phyloP scores from a whole-genome alignment of 257 asterid genomes.

The Salvia splendens region DNA sequence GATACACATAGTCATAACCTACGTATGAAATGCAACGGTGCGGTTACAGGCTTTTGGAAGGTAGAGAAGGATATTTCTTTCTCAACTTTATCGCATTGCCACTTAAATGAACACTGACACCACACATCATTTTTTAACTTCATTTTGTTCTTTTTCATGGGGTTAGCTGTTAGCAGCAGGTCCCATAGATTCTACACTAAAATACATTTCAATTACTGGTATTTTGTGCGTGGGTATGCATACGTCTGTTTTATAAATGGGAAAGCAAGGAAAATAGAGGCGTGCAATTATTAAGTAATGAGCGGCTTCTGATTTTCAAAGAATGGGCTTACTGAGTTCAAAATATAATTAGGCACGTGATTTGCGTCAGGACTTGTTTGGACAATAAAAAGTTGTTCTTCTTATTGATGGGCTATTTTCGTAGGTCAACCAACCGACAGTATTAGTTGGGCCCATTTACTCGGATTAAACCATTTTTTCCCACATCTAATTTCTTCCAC shows the following conservation, averaged over 20 bases:
- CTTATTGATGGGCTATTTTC: constrained; percentile 17
- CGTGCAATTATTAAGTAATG: constrained; percentile 27
- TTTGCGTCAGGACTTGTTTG: constrained; percentile 26
- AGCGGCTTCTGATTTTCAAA: not conserved
- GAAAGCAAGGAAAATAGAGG: constrained; percentile 21
- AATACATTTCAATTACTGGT: too few species aligned
- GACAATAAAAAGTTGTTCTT: not conserved
- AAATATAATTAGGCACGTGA: constrained; percentile 30
- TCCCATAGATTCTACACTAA: not conserved
- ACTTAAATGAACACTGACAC: constrained; percentile 4
- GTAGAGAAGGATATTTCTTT: not conserved
- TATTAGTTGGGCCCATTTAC: constrained; percentile 27
- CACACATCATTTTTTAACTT: not conserved
- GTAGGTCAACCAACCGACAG: constrained; percentile 28
- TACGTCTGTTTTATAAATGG: not conserved
- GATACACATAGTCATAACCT: too few species aligned
- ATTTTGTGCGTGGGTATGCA: too few species aligned
- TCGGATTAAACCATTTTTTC: not conserved
- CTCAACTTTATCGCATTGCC: not conserved
- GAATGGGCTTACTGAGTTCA: constrained; percentile 24
- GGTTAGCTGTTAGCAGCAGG: too few species aligned
- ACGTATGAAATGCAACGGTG: not conserved
- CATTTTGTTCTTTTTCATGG: not conserved
- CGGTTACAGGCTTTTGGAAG: not conserved
- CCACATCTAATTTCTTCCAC: not conserved